Percentiles rank a stretch among this genome's conserved stretches.
phyloP scores from a whole-genome alignment of 306 rosid genomes.

The Quercus aquifolioides region DNA sequence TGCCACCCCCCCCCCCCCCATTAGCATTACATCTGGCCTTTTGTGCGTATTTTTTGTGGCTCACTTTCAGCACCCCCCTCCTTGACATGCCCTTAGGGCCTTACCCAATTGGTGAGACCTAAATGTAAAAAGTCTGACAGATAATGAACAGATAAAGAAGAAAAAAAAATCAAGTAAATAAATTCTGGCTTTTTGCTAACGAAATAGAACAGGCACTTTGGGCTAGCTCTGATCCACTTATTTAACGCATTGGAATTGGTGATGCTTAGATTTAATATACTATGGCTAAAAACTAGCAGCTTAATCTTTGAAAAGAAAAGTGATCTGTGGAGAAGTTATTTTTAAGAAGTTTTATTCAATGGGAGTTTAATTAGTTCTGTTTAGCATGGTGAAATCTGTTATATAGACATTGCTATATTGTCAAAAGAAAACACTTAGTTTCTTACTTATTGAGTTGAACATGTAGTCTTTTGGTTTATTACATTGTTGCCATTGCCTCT shows the following conservation, averaged over 20 bases:
- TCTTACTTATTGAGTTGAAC: not conserved
- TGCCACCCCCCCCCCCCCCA: rapidly evolving
- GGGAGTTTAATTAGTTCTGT: not conserved
- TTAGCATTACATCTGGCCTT: too few species aligned
- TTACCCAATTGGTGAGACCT: too few species aligned
- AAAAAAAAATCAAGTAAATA: not conserved
- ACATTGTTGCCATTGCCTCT: not conserved
- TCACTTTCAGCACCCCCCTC: too few species aligned
- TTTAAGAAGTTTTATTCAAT: not conserved
- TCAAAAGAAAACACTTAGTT: not conserved
- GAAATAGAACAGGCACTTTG: not conserved
- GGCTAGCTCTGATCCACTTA: not conserved
- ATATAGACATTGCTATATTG: not conserved
- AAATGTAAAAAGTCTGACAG: too few species aligned
- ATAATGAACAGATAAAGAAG: too few species aligned
- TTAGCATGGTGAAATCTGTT: not conserved
- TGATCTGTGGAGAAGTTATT: not conserved
- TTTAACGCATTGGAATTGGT: not conserved
- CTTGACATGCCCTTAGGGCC: too few species aligned
- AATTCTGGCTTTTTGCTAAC: not conserved
- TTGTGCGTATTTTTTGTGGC: too few species aligned
- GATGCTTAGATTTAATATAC: not conserved
- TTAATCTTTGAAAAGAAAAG: not conserved
- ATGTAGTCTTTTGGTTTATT: not conserved
- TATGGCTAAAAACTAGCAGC: not conserved